Conservation (phyloP, 768 basidiomycete species). For the Amanita molliuscula region DNA sequence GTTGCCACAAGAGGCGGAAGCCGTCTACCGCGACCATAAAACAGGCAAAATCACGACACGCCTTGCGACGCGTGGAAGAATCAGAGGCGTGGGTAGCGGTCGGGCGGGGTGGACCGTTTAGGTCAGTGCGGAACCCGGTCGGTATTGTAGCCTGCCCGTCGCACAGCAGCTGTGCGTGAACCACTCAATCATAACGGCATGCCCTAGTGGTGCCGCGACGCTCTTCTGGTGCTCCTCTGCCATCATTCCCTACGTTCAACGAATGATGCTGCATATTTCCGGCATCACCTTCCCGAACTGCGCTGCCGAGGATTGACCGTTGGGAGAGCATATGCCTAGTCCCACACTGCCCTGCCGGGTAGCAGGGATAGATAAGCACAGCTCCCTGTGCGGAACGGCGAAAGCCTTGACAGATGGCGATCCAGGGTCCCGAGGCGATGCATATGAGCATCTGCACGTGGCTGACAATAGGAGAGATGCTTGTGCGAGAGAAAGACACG, state of each 20-base stretch:
- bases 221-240: constrained; percentile 33
- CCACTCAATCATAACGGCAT: constrained; percentile 25
- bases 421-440: constrained; percentile 41
- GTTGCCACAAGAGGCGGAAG: constrained; percentile 10
- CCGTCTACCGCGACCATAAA: background rate
- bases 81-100: constrained; percentile 3
- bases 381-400: constrained; percentile 20
- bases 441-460: constrained; percentile 39
- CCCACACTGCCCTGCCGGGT: constrained; percentile 11
- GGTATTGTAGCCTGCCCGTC: constrained; percentile 6
- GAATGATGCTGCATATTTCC: constrained; percentile 33
- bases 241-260: constrained; percentile 10
- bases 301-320: background rate
- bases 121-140: constrained; percentile 16
- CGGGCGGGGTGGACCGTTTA: constrained; percentile 5
- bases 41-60: constrained; percentile 8
- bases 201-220: constrained; percentile 30
- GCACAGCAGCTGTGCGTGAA: constrained; percentile 21
- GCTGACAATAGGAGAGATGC: constrained; percentile 13
- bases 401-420: constrained; percentile 11
- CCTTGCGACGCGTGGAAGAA: constrained; percentile 8
- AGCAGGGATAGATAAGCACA: constrained; percentile 9
- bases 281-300: constrained; percentile 35
- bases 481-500: constrained; percentile 19
- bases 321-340: background rate